These are phyloP conservation scores for Cladochytrium tenue DNA, from an alignment of 371 early-diverging fungal genomes.

Conservation along the genomic window DNA sequence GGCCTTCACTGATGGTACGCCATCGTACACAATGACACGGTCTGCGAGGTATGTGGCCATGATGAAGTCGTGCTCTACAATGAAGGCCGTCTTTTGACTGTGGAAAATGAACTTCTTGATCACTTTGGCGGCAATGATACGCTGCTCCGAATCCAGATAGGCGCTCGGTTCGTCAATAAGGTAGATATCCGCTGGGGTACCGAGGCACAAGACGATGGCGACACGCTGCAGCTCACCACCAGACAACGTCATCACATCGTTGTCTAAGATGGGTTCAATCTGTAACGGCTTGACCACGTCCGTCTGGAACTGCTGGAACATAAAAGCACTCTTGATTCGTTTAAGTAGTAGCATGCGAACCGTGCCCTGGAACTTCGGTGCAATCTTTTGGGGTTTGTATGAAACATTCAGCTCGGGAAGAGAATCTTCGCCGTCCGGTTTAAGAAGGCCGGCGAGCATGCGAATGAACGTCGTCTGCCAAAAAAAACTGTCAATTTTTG, in stretches of 20 bases:
- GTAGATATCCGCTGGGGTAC: slow-evolving; percentile 97
- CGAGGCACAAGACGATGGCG: slow-evolving; percentile 94
- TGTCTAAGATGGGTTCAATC: slow-evolving; percentile 94
- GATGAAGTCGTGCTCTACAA: slow-evolving; percentile 99
- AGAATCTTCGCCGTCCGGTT: slow-evolving; percentile 76
- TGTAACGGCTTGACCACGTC: slow-evolving; percentile 97
- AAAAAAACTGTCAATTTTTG: slow-evolving; percentile 1
- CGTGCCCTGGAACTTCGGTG: slow-evolving; percentile 91
- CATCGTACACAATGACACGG: slow-evolving; percentile 98
- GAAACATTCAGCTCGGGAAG: slow-evolving; percentile 88
- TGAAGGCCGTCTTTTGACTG: slow-evolving; percentile 97
- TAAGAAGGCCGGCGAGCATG: slow-evolving; percentile 89
- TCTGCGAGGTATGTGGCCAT: slow-evolving; percentile 99
- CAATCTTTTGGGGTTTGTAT: slow-evolving; percentile 99
- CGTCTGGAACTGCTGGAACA: slow-evolving; percentile 96
- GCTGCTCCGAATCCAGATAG: slow-evolving; percentile 99
- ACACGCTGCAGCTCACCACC: slow-evolving; percentile 99
- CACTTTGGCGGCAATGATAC: slow-evolving; percentile 98
- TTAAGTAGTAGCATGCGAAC: slow-evolving; percentile 95
- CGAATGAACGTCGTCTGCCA: slow-evolving; percentile 94
- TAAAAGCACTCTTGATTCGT: slow-evolving; percentile 89
- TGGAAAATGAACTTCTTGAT: slow-evolving; percentile 98
- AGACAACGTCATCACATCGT: slow-evolving; percentile 79
- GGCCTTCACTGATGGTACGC: slow-evolving; percentile 89
- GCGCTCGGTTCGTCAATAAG: slow-evolving; percentile 99